A percentile compares a stretch with the other conserved stretches of the same genome.
Evolutionary conservation across 331 rosid species (phyloP).

Genomic region (Phaseolus coccineus): DNA sequence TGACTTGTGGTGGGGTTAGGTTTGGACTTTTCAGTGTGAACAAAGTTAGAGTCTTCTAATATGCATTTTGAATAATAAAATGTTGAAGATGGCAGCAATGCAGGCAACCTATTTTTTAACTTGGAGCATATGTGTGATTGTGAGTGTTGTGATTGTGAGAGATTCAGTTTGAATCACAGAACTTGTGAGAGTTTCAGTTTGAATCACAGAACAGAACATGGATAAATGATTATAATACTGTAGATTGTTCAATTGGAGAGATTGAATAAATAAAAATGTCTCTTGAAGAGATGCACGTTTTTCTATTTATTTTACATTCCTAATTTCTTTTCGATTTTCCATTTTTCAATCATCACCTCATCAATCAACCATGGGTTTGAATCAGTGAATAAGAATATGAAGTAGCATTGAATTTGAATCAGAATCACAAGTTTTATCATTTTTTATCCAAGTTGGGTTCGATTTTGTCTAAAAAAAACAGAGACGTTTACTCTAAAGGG

Average conservation of each 20-base stretch:
- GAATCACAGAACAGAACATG: background rate
- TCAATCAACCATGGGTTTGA: too few species aligned
- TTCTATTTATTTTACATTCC: too few species aligned
- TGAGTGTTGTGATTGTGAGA: background rate
- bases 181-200: background rate
- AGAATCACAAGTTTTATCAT: too few species aligned
- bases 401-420: too few species aligned
- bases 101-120: background rate
- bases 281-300: too few species aligned
- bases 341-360: too few species aligned
- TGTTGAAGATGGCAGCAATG: background rate
- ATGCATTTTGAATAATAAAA: conserved; percentile 5
- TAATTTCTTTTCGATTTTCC: too few species aligned
- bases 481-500: too few species aligned
- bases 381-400: too few species aligned
- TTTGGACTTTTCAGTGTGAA: conserved; percentile 2
- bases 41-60: background rate
- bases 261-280: too few species aligned
- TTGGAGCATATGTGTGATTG: background rate
- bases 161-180: background rate
- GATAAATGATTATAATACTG: background rate
- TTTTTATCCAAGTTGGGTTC: too few species aligned
- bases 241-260: background rate
- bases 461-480: too few species aligned
- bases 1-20: conserved; percentile 17